Percentiles rank a stretch among this genome's conserved stretches.
Evolutionary conservation across 225 moss, liverwort and hornwort species (phyloP).

Genomic region (Rhytidiadelphus loreus): DNA sequence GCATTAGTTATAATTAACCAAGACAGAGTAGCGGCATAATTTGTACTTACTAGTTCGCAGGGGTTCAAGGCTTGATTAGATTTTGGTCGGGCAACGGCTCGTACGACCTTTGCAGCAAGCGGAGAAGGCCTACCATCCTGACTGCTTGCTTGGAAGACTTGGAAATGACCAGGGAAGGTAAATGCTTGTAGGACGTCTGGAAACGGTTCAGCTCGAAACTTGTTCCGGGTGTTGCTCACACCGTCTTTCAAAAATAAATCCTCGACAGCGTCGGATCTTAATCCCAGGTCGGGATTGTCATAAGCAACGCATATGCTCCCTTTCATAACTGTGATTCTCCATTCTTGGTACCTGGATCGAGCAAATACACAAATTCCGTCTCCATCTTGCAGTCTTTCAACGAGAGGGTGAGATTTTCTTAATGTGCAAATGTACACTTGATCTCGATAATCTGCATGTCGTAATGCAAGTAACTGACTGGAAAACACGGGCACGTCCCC

Average conservation of each 20-base stretch:
- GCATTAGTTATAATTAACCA: not conserved
- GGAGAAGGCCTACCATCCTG: not conserved
- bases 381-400: not conserved
- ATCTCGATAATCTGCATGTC: slow-evolving; percentile 3
- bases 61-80: not conserved
- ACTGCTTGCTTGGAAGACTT: not conserved
- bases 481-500: not conserved
- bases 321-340: slow-evolving; percentile 20
- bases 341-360: not conserved
- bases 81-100: not conserved
- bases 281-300: not conserved
- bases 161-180: rapidly evolving
- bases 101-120: not conserved
- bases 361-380: slow-evolving; percentile 7
- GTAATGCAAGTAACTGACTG: not conserved
- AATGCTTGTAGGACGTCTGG: not conserved
- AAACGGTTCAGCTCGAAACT: not conserved
- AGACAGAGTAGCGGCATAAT: not conserved
- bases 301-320: not conserved
- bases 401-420: not conserved
- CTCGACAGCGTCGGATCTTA: not conserved
- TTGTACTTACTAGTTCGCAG: not conserved
- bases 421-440: slow-evolving; percentile 23
- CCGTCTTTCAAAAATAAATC: not conserved
- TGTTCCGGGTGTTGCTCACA: not conserved